Percentiles rank a stretch among this genome's conserved stretches.
Evolutionary conservation across 805 yeast species (phyloP).

Genomic region (Grigorovia yakushimaensis): DNA sequence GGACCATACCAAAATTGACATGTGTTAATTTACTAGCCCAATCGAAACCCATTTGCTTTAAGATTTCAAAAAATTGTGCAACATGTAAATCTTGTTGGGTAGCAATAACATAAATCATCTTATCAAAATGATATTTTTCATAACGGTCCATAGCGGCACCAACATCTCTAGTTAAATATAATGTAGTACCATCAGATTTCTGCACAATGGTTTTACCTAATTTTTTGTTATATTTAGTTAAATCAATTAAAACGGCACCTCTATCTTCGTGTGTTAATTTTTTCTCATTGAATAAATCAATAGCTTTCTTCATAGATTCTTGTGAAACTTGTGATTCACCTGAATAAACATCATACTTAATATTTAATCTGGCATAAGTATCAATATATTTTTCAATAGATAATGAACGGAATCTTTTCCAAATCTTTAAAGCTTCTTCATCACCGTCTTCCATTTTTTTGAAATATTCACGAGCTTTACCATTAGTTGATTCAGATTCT

Average conservation of each 20-base stretch:
- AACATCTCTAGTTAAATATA: constrained; percentile 88
- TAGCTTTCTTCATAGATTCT: constrained; percentile 57
- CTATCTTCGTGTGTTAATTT: constrained; percentile 72
- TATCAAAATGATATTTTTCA: constrained; percentile 74
- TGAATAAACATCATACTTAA: constrained; percentile 74
- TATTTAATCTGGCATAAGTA: constrained; percentile 88
- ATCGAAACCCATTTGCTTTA: constrained; percentile 78
- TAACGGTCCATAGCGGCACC: constrained; percentile 93
- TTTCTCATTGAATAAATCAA: constrained; percentile 51
- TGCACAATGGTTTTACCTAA: constrained; percentile 86
- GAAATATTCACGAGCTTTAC: constrained; percentile 78
- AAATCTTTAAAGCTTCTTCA: constrained; percentile 60
- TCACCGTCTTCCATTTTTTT: constrained; percentile 90
- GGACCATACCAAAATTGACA: constrained; percentile 93
- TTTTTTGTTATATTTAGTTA: constrained; percentile 76
- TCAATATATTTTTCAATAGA: constrained; percentile 76
- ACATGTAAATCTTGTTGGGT: constrained; percentile 90
- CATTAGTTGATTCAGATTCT: constrained; percentile 50
- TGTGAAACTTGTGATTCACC: constrained; percentile 92
- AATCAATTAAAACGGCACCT: constrained; percentile 84
- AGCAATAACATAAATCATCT: constrained; percentile 93
- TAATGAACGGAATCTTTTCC: constrained; percentile 81
- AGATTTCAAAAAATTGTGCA: constrained; percentile 86
- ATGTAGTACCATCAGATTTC: constrained; percentile 89
- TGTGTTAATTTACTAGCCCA: constrained; percentile 79